Base-by-base conservation (phyloP, 176 grass and related monocot species). In the Stipa capillata region DNA sequence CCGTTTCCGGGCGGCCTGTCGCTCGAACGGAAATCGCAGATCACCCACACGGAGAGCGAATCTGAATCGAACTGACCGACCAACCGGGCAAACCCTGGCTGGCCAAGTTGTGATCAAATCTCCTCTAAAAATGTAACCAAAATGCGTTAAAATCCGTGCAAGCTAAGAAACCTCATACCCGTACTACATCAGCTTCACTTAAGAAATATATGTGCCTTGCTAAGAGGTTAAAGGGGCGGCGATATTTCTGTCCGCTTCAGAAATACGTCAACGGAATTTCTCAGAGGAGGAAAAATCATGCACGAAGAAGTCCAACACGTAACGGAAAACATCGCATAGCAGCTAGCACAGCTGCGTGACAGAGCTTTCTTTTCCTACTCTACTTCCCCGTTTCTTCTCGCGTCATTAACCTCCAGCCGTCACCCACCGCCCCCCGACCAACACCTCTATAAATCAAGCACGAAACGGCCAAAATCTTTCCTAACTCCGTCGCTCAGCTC, bases 321-420 rank as follows among this genome's bases (percentile, higher is more conserved):
- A 63, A 42, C 31, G 8, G 24, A 66, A n/a, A 68, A 16, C 56
- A 69, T 28, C 18, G 50, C 61, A 31, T 39, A 83, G n/a, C n/a
- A n/a, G n/a, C n/a, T n/a, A n/a, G n/a, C n/a, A n/a, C 74, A 73
- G 58, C 80, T 83, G 55, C 39, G 17, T 0, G 69, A 3, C 61
- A 69, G 76, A 76, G 76, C 4, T 89, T 84, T 84, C 82, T 89
- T 89, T 84, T 14, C 76, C 77, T 89, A 61, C 42, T 61, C 74
- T 0, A 16, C 44, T 83, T 48, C 21, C 55, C 6, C 1, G 32
- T 88, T 88, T 73, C 85, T 78, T 83, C 73, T 9, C 65, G 36
- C 16, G 73, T 37, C 53, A 69, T 74, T 39, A 58, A 7, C 15
- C 58, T 6, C n/a, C n/a, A n/a, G n/a, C n/a, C n/a, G n/a, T n/a